Conservation (phyloP, 768 basidiomycete species). For the Collybia sordida region DNA sequence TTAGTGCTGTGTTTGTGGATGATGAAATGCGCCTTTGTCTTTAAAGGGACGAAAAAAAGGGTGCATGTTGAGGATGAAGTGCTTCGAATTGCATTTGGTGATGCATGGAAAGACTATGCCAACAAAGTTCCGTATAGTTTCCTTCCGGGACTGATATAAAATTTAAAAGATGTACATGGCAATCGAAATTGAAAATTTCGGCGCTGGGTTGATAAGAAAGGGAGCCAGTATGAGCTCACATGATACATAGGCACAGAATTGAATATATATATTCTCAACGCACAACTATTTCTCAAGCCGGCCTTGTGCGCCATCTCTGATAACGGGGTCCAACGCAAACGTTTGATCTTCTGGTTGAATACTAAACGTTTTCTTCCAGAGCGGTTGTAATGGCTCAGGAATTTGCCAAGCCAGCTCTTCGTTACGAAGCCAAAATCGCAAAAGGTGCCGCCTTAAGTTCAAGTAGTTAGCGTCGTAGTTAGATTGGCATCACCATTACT, state of each 20-base stretch:
- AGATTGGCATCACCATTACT: too few species aligned
- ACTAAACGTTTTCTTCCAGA: slow-evolving; percentile 15
- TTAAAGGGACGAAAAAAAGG: slow-evolving; percentile 29
- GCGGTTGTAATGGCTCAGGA: slow-evolving; percentile 7
- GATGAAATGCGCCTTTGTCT: slow-evolving; percentile 31
- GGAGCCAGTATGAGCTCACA: not conserved
- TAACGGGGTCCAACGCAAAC: slow-evolving; percentile 13
- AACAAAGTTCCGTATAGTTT: slow-evolving; percentile 7
- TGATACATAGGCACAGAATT: not conserved
- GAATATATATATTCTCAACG: not conserved
- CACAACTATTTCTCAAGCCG: not conserved
- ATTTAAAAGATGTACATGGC: too few species aligned
- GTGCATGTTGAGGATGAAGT: slow-evolving; percentile 22
- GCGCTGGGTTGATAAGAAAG: not conserved
- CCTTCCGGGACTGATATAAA: slow-evolving; percentile 7
- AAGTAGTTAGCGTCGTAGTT: not conserved
- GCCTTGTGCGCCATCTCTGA: slow-evolving; percentile 9
- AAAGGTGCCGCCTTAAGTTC: slow-evolving; percentile 10
- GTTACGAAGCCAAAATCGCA: slow-evolving; percentile 14
- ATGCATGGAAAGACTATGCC: slow-evolving; percentile 10
- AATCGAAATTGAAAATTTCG: too few species aligned
- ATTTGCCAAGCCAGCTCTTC: slow-evolving; percentile 14
- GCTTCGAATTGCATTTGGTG: slow-evolving; percentile 5
- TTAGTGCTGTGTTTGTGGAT: slow-evolving; percentile 25
- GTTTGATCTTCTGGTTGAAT: slow-evolving; percentile 11